A percentile compares a stretch with the other conserved stretches of the same genome.
phyloP scores from a whole-genome alignment of 768 basidiomycete genomes.

The Cubamyces lactineus region DNA sequence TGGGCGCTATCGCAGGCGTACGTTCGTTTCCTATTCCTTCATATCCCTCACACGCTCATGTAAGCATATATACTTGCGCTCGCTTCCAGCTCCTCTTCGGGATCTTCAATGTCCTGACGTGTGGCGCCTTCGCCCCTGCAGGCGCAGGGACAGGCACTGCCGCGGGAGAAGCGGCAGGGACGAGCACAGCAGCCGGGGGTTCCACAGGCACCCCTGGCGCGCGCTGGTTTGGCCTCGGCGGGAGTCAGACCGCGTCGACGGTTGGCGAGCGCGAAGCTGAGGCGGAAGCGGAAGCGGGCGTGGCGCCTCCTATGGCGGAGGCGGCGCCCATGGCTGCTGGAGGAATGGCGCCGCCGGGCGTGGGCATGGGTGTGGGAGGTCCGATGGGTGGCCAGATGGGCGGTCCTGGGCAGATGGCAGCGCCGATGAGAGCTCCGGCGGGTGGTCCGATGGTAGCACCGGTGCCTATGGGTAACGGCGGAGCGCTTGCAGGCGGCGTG shows the following conservation, averaged over 20 bases:
- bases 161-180: conserved; percentile 13
- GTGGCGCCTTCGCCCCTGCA: conserved; percentile 4
- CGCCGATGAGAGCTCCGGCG: not conserved
- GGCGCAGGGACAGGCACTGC: conserved; percentile 7
- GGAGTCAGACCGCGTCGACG: not conserved
- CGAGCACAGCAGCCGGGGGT: not conserved
- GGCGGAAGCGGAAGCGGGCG: not conserved
- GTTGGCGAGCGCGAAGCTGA: not conserved
- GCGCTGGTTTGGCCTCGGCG: conserved; percentile 1
- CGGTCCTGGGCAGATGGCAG: not conserved
- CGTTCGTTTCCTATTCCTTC: not conserved
- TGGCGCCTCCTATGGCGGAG: not conserved
- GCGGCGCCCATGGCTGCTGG: not conserved
- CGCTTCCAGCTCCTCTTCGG: conserved; percentile 2
- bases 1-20: conserved; percentile 9
- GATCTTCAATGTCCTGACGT: conserved; percentile 12
- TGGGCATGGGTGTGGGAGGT: not conserved
- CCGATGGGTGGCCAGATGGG: not conserved
- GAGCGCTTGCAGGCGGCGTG: not conserved
- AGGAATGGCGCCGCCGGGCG: not conserved
- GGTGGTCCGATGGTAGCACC: not conserved
- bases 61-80: not conserved
- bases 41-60: not conserved
- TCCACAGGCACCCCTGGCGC: not conserved
- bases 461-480: not conserved